These are phyloP conservation scores for Colletotrichum sp. DNA, from an alignment of 2,329 filamentous ascomycete genomes.

Conservation along the genomic window DNA sequence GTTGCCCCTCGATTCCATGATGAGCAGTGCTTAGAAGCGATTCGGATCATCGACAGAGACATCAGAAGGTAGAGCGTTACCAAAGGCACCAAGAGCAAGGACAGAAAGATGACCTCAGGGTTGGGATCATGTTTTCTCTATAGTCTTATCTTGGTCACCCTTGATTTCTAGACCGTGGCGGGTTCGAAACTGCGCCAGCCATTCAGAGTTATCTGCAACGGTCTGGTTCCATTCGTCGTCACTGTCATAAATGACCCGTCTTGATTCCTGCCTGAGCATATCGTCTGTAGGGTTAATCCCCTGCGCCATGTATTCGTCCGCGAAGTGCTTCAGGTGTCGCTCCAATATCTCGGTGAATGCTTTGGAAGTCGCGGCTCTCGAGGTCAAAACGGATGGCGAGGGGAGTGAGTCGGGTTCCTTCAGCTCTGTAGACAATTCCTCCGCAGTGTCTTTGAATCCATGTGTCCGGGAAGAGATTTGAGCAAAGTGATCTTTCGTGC, in stretches of 20 bases:
- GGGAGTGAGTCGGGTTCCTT: not conserved
- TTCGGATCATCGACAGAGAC: slow-evolving; percentile 32
- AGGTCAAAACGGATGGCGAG: not conserved
- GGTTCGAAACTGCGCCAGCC: slow-evolving; percentile 28
- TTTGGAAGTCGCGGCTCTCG: not conserved
- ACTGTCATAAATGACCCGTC: slow-evolving; percentile 27
- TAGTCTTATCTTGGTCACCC: not conserved
- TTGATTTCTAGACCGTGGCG: not conserved
- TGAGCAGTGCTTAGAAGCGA: slow-evolving; percentile 45
- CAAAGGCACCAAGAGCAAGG: not conserved
- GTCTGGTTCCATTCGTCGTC: slow-evolving; percentile 31
- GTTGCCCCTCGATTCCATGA: slow-evolving; percentile 51
- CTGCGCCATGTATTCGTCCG: not conserved
- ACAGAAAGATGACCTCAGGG: not conserved
- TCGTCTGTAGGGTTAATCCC: slow-evolving; percentile 23
- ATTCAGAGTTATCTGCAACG: slow-evolving; percentile 31
- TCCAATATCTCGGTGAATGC: slow-evolving; percentile 3
- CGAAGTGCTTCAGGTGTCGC: not conserved
- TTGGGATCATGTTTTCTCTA: not conserved
- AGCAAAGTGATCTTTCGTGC: slow-evolving; percentile 24
- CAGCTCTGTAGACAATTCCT: not conserved
- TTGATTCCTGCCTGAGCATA: slow-evolving; percentile 31
- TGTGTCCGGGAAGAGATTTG: slow-evolving; percentile 17
- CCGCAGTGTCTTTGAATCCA: not conserved
- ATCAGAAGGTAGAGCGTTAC: not conserved